These are phyloP conservation scores for Hericium coralloides DNA, from an alignment of 768 basidiomycete species.

Conservation along the genomic window DNA sequence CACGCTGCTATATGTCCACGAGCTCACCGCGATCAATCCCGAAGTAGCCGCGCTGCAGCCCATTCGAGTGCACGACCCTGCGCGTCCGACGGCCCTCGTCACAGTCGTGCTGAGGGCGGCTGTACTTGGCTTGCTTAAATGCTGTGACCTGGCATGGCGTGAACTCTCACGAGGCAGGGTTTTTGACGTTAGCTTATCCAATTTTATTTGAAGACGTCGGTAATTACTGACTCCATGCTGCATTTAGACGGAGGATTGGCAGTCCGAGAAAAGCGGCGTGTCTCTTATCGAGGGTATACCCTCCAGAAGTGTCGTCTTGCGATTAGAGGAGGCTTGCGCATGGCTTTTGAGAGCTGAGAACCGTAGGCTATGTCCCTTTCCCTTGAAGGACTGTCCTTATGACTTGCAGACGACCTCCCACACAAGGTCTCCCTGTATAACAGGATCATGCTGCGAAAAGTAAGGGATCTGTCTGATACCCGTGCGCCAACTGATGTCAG, in stretches of 20 bases:
- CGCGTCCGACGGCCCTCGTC: constrained; percentile 53
- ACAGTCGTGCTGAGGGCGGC: constrained; percentile 60
- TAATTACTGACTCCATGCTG: constrained; percentile 7
- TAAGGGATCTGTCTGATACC: background rate
- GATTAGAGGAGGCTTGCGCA: constrained; percentile 48
- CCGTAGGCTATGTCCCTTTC: background rate
- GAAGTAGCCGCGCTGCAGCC: constrained; percentile 30
- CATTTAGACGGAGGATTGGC: constrained; percentile 76
- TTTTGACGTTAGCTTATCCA: constrained; percentile 53
- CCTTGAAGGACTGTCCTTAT: background rate
- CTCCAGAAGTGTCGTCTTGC: constrained; percentile 39
- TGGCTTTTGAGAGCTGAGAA: constrained; percentile 39
- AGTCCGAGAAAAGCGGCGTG: constrained; percentile 81
- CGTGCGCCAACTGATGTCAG: background rate
- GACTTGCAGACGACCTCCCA: constrained; percentile 5
- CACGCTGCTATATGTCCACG: constrained; percentile 67
- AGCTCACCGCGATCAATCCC: constrained; percentile 50
- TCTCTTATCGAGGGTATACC: constrained; percentile 59
- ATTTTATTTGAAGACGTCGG: constrained; percentile 10
- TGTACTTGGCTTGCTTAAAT: constrained; percentile 66
- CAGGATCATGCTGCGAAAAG: constrained; percentile 10
- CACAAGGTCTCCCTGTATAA: constrained; percentile 9
- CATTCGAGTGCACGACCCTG: constrained; percentile 25
- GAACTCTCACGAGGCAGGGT: constrained; percentile 71
- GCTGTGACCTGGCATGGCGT: constrained; percentile 73